Percentiles rank a stretch among this genome's conserved stretches.
Conservation (phyloP, 257 asterid genomes). For the Capsicum pubescens region DNA sequence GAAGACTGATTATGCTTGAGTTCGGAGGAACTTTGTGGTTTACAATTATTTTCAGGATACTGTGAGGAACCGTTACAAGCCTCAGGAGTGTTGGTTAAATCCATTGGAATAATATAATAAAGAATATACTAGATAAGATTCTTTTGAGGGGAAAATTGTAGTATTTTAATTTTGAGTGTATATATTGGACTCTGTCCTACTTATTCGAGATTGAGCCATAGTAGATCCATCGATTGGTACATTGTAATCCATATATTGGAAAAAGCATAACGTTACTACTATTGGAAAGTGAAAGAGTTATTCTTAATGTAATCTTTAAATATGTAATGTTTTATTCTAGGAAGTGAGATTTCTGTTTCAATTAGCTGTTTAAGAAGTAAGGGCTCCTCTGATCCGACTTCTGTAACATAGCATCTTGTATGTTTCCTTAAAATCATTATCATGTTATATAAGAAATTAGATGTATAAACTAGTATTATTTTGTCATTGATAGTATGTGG, state of each 20-base stretch:
- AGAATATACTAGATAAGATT: background rate
- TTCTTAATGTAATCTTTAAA: no score
- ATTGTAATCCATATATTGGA: no score
- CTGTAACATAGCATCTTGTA: background rate
- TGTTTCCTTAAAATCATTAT: background rate
- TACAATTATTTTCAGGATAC: constrained; percentile 85
- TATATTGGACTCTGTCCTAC: background rate
- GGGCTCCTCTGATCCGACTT: no score
- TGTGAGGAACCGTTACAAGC: constrained; percentile 59
- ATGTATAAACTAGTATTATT: background rate
- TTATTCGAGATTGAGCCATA: background rate
- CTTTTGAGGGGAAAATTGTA: background rate
- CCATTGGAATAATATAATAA: constrained; percentile 57
- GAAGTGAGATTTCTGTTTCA: no score
- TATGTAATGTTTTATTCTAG: no score
- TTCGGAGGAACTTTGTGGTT: constrained; percentile 81
- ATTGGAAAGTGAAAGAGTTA: no score
- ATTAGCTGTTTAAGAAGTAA: no score
- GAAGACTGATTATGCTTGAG: constrained; percentile 82
- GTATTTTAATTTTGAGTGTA: constrained; percentile 27
- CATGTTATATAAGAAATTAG: background rate
- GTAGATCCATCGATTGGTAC: no score
- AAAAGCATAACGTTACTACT: no score
- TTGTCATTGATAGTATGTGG: background rate
- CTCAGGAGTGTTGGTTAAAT: constrained; percentile 82